These are phyloP conservation scores for Trametes versicolor DNA, from an alignment of 1,284 basidiomycete genomes.

Conservation along the genomic window DNA sequence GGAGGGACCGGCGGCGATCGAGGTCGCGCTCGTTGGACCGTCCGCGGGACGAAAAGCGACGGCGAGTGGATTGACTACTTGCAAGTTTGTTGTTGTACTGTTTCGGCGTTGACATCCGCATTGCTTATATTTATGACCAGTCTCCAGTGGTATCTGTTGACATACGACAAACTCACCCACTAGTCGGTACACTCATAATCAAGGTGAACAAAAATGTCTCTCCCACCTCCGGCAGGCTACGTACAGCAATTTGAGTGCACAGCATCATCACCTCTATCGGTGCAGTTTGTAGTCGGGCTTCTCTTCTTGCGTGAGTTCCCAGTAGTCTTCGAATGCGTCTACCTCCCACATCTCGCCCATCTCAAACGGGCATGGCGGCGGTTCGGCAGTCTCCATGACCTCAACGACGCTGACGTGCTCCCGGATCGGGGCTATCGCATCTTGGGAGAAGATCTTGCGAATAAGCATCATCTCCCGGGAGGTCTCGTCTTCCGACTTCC, in stretches of 20 bases:
- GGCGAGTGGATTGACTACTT: slow-evolving; percentile 41
- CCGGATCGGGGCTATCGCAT: not conserved
- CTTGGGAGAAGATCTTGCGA: no score
- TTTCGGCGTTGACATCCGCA: not conserved
- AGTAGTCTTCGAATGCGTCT: not conserved
- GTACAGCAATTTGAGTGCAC: no score
- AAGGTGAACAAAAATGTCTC: no score
- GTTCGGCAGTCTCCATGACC: not conserved
- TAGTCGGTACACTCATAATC: not conserved
- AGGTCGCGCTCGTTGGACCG: slow-evolving; percentile 51
- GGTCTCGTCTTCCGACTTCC: not conserved
- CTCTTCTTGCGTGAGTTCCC: not conserved
- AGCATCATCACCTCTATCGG: no score
- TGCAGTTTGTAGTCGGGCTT: not conserved
- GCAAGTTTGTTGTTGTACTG: not conserved
- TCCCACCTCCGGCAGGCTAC: no score
- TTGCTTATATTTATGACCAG: not conserved
- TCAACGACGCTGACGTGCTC: not conserved
- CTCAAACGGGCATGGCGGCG: not conserved
- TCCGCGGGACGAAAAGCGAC: slow-evolving; percentile 47
- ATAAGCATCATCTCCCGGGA: not conserved
- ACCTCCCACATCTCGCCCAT: not conserved
- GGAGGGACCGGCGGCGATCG: slow-evolving; percentile 52
- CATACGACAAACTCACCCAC: not conserved
- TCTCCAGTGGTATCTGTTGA: not conserved